phyloP scores from a whole-genome alignment of 1,139 yeast species.

The Kluyveromyces sp. region DNA sequence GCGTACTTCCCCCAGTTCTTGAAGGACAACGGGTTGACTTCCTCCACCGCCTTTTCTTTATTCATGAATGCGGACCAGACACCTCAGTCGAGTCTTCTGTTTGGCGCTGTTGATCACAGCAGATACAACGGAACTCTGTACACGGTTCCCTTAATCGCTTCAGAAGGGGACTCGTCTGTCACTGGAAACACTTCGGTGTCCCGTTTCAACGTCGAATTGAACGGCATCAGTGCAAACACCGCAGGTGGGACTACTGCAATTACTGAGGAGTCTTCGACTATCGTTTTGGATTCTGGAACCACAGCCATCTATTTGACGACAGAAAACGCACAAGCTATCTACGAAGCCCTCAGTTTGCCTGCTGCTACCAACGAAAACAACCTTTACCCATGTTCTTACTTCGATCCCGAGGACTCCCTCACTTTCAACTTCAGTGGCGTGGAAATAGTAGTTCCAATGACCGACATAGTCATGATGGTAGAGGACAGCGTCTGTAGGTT shows the following conservation, averaged over 20 bases:
- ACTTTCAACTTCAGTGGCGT: neutral
- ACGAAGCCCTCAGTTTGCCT: neutral
- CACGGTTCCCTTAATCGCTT: conserved; percentile 42
- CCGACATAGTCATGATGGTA: neutral
- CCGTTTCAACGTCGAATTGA: neutral
- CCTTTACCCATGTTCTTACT: neutral
- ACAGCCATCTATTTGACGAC: neutral
- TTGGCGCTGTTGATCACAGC: conserved; percentile 53
- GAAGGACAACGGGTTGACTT: conserved; percentile 45
- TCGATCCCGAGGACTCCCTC: neutral
- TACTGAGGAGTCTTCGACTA: neutral
- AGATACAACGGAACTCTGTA: conserved; percentile 43
- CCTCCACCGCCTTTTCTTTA: conserved; percentile 48
- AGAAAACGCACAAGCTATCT: neutral
- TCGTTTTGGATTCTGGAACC: neutral
- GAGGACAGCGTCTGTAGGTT: neutral
- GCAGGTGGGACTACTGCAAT: neutral
- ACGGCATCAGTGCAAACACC: neutral
- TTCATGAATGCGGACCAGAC: conserved; percentile 39
- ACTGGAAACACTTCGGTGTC: neutral
- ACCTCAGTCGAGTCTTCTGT: conserved; percentile 40
- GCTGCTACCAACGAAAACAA: neutral
- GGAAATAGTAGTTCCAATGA: neutral
- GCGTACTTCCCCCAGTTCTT: conserved; percentile 49
- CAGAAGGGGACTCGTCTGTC: conserved; percentile 25